These are phyloP conservation scores for Debaryomyces psychrophilus DNA, from an alignment of 1,139 yeast species.

Conservation along the genomic window DNA sequence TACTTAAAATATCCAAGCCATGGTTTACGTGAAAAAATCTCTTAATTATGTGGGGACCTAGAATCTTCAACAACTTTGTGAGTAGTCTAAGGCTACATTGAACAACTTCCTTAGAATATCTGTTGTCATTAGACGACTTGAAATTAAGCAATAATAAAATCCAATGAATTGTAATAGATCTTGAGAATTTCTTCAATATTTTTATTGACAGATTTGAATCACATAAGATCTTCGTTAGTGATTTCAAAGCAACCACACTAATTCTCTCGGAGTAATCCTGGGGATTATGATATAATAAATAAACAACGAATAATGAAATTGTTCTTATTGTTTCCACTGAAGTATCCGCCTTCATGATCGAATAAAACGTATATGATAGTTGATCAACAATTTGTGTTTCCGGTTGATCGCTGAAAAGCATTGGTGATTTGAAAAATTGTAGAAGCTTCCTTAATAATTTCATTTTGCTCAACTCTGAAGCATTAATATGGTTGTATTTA, in stretches of 20 bases:
- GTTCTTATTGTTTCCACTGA: conserved; percentile 43
- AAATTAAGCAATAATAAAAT: conserved; percentile 55
- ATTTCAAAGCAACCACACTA: conserved; percentile 33
- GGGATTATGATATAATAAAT: conserved; percentile 34
- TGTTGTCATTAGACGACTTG: conserved; percentile 18
- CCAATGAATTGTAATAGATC: conserved; percentile 68
- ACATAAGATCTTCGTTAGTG: conserved; percentile 37
- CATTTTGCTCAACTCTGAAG: conserved; percentile 53
- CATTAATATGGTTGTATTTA: conserved; percentile 51
- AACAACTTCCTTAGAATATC: conserved; percentile 39
- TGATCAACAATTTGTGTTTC: conserved; percentile 17
- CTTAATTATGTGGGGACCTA: conserved; percentile 51
- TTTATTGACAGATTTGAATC: conserved; percentile 37
- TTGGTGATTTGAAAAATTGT: conserved; percentile 49
- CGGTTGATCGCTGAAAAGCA: conserved; percentile 10
- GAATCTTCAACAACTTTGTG: conserved; percentile 48
- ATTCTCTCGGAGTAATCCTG: conserved; percentile 30
- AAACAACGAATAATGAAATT: conserved; percentile 39
- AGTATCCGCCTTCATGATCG: conserved; percentile 33
- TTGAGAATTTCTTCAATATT: conserved; percentile 50
- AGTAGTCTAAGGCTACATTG: conserved; percentile 53
- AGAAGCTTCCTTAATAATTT: conserved; percentile 55
- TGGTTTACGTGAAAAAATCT: conserved; percentile 53
- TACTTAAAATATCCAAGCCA: conserved; percentile 59
- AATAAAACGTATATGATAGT: conserved; percentile 20